A percentile compares a stretch with the other conserved stretches of the same genome.
These are phyloP conservation scores for Phycomyces nitens DNA, from an alignment of 192 early-diverging fungal species.

Conservation along the genomic window DNA sequence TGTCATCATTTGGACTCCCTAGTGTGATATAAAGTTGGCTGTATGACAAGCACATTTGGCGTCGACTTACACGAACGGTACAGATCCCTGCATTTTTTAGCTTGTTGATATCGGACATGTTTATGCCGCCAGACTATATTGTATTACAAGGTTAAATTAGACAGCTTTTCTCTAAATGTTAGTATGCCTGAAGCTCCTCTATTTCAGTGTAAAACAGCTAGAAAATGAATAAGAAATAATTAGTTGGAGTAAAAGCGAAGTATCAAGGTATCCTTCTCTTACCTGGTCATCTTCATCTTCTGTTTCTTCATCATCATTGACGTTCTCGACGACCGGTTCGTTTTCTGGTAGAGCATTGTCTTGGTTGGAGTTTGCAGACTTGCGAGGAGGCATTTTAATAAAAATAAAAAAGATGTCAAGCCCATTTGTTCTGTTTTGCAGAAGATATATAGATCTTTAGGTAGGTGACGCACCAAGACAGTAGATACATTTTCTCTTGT, in stretches of 20 bases:
- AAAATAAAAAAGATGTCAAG: too few species aligned
- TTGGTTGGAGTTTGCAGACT: too few species aligned
- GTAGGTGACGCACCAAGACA: too few species aligned
- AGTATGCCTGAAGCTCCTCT: constrained; percentile 47
- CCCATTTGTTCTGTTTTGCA: too few species aligned
- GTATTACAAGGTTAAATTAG: not conserved
- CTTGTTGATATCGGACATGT: constrained; percentile 74
- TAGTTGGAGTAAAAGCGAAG: too few species aligned
- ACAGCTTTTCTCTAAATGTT: too few species aligned
- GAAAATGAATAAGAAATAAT: too few species aligned
- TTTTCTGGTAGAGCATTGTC: too few species aligned
- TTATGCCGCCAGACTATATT: constrained; percentile 61
- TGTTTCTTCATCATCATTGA: not conserved
- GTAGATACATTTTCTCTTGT: too few species aligned
- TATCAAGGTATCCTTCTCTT: not conserved
- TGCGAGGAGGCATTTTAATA: too few species aligned
- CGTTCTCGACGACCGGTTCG: not conserved
- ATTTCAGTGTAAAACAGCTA: constrained; percentile 44
- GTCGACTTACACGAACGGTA: constrained; percentile 65
- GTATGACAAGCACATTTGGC: too few species aligned
- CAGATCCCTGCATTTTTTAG: constrained; percentile 74
- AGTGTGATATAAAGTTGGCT: not conserved
- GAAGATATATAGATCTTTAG: too few species aligned
- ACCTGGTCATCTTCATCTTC: not conserved
- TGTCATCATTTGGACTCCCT: constrained; percentile 78